Evolutionary conservation across 352 stramenopile species (phyloP), one percentile per base, ranked within the genome.

Genomic region (Aphanomyces astaci): DNA sequence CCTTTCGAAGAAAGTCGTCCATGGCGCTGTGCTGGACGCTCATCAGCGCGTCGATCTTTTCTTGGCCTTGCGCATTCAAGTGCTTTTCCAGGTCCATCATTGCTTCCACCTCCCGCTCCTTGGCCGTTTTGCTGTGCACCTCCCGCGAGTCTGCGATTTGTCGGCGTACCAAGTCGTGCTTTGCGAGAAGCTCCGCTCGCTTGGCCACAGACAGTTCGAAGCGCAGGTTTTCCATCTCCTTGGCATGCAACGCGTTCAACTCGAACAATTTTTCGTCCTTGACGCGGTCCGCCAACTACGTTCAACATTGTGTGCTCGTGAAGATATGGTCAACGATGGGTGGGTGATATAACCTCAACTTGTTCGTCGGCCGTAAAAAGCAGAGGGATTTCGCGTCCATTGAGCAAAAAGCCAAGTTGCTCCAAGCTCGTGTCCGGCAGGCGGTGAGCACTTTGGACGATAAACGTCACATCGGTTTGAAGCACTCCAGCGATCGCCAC

Each of bases 311-410:
- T n/a, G n/a, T n/a, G n/a, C 2, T 2, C 10, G 43, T 59, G 32
- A 2, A 17, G 19, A n/a, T 60, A 4, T 4, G 9, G 19, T 19
- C 5, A 25, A 30, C n/a, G 32, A 39, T 28, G 3, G 36, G 4
- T 22, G 0, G 17, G 7, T 36, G 25, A 17, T 25, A 43, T 19
- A 22, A 92, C 51, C 9, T 81, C 71, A 27, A 89, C 82, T 52
- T 92, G 84, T 2, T 92, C 82, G 39, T 88, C 79, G 0, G 89
- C 57, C 0, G 80, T 72, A 55, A 92, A 82, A 1, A 71, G 64
- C 0, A 80, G 77, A 2, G 84, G 74, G 1, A 91, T 78, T 73
- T 91, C 84, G 17, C 84, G 81, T 4, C 76, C 77, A 0, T 76
- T 62, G 55, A 90, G 77, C 4, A 92, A 67, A 11, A 65, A 68